A percentile compares a stretch with the other conserved stretches of the same genome.
Conservation (phyloP, 2,329 filamentous ascomycete genomes). For the Trichoderma atrobrunneum region DNA sequence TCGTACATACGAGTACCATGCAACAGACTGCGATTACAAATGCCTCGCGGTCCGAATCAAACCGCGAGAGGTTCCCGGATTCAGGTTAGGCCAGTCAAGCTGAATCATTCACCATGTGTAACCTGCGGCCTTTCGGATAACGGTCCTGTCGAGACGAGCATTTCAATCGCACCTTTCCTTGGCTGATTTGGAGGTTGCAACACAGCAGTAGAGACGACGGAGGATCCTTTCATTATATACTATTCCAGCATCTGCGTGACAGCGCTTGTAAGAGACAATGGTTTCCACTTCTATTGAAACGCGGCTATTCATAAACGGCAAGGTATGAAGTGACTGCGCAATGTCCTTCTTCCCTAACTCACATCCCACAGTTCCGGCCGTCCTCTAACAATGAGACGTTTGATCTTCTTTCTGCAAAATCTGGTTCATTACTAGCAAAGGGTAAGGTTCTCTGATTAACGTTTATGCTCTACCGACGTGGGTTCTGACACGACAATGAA, state of each 20-base stretch:
- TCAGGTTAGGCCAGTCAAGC: not conserved
- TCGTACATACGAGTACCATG: not conserved
- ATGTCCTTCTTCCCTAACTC: not conserved
- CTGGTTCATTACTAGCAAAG: not conserved
- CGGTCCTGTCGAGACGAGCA: not conserved
- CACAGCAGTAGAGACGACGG: not conserved
- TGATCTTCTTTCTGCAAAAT: not conserved
- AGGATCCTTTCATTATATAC: not conserved
- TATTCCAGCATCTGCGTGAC: not conserved
- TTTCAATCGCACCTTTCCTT: not conserved
- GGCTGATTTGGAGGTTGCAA: not conserved
- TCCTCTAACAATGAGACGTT: slow-evolving; percentile 5
- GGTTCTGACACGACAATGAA: not conserved
- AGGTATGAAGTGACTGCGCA: not conserved
- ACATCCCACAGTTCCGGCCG: not conserved
- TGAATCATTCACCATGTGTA: not conserved
- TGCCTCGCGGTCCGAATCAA: not conserved
- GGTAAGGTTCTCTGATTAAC: not conserved
- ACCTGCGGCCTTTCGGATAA: not conserved
- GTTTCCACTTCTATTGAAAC: not conserved
- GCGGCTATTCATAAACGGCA: not conserved
- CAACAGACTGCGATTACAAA: not conserved
- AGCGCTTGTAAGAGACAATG: not conserved
- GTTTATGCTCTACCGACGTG: not conserved
- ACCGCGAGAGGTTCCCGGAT: not conserved